phyloP scores from a whole-genome alignment of 306 rosid genomes.

The Citrullus colocynthis region DNA sequence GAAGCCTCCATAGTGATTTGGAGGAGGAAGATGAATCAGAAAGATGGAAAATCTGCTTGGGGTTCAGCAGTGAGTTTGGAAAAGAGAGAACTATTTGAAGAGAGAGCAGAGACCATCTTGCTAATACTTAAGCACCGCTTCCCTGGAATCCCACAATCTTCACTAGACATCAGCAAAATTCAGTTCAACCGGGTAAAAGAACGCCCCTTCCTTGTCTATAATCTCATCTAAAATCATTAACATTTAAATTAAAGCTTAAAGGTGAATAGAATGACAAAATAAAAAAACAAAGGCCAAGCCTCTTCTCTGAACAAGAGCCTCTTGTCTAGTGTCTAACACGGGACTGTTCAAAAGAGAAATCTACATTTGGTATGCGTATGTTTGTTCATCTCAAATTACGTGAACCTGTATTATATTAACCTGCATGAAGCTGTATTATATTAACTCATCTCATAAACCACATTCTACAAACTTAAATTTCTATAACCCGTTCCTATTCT shows the following conservation, averaged over 20 bases:
- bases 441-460: neutral
- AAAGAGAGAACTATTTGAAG: slow-evolving; percentile 92
- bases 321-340: no score
- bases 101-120: slow-evolving; percentile 92
- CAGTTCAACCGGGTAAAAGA: slow-evolving; percentile 55
- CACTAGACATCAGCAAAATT: slow-evolving; percentile 92
- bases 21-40: slow-evolving; percentile 93
- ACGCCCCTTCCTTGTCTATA: neutral
- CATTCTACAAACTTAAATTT: neutral
- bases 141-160: slow-evolving; percentile 87
- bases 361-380: neutral
- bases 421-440: neutral
- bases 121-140: slow-evolving; percentile 75
- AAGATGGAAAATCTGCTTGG: slow-evolving; percentile 83
- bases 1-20: slow-evolving; percentile 97
- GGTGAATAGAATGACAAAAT: neutral
- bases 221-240: neutral
- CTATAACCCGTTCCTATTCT: neutral
- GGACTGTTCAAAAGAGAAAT: neutral
- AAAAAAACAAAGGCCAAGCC: no score
- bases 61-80: slow-evolving; percentile 87
- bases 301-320: neutral
- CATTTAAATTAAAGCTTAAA: neutral
- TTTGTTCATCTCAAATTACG: neutral
- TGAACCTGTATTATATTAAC: neutral